A percentile compares a stretch with the other conserved stretches of the same genome.
Conservation (phyloP, 148 eudicot genomes). For the Agrostemma githago region DNA sequence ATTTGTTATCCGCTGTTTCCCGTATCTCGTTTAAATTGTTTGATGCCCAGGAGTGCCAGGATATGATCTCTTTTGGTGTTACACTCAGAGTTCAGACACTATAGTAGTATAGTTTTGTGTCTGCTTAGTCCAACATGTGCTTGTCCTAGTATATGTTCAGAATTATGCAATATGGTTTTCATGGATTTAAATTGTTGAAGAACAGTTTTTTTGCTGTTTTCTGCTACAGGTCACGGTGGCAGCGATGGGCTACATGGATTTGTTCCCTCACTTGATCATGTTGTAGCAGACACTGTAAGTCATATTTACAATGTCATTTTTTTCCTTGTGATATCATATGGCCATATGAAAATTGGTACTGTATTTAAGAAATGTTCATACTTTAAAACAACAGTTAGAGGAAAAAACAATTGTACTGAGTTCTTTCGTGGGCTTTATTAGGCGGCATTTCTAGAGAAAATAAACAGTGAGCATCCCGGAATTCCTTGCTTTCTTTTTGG, state of each 20-base stretch:
- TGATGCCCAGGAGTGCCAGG: neutral
- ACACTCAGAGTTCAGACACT: neutral
- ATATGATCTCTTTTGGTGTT: neutral
- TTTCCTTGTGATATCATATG: neutral
- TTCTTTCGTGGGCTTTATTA: slow-evolving; percentile 20
- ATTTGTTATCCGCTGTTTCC: neutral
- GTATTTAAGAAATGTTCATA: neutral
- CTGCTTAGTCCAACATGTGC: neutral
- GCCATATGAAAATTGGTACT: neutral
- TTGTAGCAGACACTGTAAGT: slow-evolving; percentile 83
- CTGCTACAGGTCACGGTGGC: slow-evolving; percentile 78
- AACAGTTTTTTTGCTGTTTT: neutral
- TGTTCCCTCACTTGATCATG: slow-evolving; percentile 92
- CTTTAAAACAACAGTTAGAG: neutral
- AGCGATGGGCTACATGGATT: slow-evolving; percentile 97
- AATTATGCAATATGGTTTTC: neutral
- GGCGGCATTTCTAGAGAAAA: slow-evolving; percentile 72
- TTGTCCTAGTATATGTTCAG: neutral
- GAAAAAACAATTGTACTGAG: slow-evolving; percentile 4
- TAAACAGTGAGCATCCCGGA: slow-evolving; percentile 62
- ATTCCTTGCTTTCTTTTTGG: slow-evolving; percentile 86
- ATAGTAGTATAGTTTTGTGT: neutral
- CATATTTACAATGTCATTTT: slow-evolving; percentile 10
- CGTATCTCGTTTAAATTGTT: neutral
- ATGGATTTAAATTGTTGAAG: neutral